Conservation (phyloP, 1,139 yeast genomes). For the Magnusiomyces tetraspermus region DNA sequence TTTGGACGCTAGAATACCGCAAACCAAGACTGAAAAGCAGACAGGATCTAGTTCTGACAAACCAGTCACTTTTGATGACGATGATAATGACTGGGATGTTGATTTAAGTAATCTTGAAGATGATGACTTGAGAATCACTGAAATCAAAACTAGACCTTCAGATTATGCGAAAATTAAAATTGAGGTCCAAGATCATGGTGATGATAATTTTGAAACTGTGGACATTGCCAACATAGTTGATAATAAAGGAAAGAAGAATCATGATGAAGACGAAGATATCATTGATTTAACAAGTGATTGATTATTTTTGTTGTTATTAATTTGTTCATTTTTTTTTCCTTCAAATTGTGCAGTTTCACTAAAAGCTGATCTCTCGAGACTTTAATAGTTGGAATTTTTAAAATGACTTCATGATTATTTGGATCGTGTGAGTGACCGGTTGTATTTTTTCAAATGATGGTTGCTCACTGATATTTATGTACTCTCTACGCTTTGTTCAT, state of each 20-base stretch:
- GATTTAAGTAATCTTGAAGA: background rate
- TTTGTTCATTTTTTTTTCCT: too few relatives aligned
- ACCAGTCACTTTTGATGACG: background rate
- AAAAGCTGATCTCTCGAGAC: too few relatives aligned
- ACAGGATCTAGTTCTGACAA: background rate
- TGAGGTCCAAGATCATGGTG: background rate
- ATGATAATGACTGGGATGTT: background rate
- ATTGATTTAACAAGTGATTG: background rate
- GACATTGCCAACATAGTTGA: constrained; percentile 7
- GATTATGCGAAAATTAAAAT: constrained; percentile 3
- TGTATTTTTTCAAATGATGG: too few relatives aligned
- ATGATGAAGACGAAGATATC: background rate
- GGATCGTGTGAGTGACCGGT: too few relatives aligned
- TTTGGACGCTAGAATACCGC: background rate
- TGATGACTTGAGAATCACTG: background rate
- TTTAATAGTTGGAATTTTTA: too few relatives aligned
- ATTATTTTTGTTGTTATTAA: too few relatives aligned
- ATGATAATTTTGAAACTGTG: constrained; percentile 1
- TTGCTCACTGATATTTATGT: too few relatives aligned
- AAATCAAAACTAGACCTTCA: background rate
- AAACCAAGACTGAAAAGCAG: background rate
- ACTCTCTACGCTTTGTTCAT: too few relatives aligned
- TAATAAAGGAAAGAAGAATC: too few relatives aligned
- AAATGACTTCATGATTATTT: too few relatives aligned
- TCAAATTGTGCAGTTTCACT: too few relatives aligned